Evolutionary conservation across 2,329 filamentous ascomycete genomes (phyloP).

Genomic region (Alternaria angustiovoidea): DNA sequence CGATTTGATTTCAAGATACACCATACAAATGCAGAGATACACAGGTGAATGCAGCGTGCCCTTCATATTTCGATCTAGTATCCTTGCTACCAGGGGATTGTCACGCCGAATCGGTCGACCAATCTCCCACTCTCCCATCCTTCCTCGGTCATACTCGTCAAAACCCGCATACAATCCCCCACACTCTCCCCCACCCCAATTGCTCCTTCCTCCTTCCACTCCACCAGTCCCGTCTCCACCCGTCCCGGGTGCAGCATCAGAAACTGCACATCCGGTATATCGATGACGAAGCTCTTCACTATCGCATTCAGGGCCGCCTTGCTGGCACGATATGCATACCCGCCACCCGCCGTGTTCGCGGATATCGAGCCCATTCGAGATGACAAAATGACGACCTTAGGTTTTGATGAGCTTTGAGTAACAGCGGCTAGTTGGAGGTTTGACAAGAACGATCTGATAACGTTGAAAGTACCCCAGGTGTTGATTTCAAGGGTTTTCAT

Average conservation of each 20-base stretch:
- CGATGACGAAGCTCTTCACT: conserved; percentile 54
- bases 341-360: conserved; percentile 52
- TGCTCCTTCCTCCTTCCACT: conserved; percentile 56
- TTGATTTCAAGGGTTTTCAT: conserved; percentile 53
- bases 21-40: background rate
- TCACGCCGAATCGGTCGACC: conserved; percentile 55
- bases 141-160: conserved; percentile 41
- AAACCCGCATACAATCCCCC: conserved; percentile 47
- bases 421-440: conserved; percentile 30
- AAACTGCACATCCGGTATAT: conserved; percentile 54
- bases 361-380: conserved; percentile 56
- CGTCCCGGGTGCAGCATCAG: conserved; percentile 56
- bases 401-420: background rate
- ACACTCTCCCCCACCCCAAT: conserved; percentile 55
- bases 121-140: conserved; percentile 49
- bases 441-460: conserved; percentile 50
- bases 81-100: conserved; percentile 52
- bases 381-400: conserved; percentile 54
- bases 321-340: conserved; percentile 58
- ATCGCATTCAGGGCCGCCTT: conserved; percentile 59
- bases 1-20: background rate
- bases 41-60: background rate
- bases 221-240: conserved; percentile 56
- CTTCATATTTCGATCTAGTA: background rate
- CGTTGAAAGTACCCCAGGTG: conserved; percentile 53